These are phyloP conservation scores for Ilyonectria mors-panacis DNA, from an alignment of 2,329 filamentous ascomycete genomes.

Conservation along the genomic window DNA sequence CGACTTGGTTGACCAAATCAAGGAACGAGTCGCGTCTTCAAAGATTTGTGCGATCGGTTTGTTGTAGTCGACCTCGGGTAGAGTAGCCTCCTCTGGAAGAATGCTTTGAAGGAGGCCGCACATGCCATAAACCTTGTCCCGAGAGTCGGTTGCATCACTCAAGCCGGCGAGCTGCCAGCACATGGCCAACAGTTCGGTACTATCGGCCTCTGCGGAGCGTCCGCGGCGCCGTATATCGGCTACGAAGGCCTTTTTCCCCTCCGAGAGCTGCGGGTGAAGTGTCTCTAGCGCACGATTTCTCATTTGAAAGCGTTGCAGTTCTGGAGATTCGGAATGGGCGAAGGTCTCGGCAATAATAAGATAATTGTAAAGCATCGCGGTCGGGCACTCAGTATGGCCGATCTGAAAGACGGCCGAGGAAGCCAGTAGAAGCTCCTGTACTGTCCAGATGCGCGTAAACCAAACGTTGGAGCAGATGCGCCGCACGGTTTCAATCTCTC, in stretches of 20 bases:
- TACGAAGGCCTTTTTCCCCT: neutral
- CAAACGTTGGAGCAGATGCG: constrained; percentile 13
- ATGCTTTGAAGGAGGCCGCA: constrained; percentile 2
- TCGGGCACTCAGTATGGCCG: neutral
- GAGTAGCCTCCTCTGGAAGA: neutral
- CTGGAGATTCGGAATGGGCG: neutral
- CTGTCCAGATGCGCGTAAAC: constrained; percentile 7
- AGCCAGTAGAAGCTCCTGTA: constrained; percentile 12
- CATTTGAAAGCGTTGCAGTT: neutral
- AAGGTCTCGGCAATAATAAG: neutral
- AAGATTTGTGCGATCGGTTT: constrained; percentile 6
- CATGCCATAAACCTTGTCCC: constrained; percentile 15
- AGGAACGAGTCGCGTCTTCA: constrained; percentile 10
- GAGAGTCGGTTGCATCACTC: constrained; percentile 4
- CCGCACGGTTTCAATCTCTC: constrained; percentile 4
- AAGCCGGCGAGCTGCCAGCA: constrained; percentile 5
- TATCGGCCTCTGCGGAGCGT: neutral
- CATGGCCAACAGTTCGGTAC: constrained; percentile 1
- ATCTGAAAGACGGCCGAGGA: neutral
- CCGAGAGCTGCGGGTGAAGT: neutral
- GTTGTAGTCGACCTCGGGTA: constrained; percentile 8
- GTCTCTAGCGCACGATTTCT: neutral
- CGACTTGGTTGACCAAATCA: constrained; percentile 5
- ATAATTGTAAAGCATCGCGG: neutral
- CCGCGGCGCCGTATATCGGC: neutral